Conservation (phyloP, 163 green algal species). For the Coccomyxa subellipsoidea region DNA sequence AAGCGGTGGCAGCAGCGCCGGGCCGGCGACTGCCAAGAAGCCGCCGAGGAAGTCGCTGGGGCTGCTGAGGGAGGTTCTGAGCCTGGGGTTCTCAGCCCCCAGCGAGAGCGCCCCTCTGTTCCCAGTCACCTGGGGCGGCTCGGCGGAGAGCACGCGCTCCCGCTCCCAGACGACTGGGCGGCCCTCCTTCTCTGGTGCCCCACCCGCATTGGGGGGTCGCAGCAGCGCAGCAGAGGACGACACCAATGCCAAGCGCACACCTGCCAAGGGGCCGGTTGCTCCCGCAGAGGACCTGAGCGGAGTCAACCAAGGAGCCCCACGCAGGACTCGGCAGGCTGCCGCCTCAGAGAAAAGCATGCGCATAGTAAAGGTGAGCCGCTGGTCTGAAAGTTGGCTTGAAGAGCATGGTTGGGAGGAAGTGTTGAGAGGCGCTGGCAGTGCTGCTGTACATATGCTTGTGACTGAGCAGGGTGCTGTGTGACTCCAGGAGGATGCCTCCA, state of each 20-base stretch:
- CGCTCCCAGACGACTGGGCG: not conserved
- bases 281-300: not conserved
- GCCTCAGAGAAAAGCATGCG: not conserved
- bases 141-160: not conserved
- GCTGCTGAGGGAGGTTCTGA: not conserved
- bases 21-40: not conserved
- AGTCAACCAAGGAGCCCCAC: not conserved
- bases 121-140: not conserved
- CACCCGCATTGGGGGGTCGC: too few species aligned
- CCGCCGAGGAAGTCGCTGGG: not conserved
- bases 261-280: not conserved
- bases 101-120: not conserved
- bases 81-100: not conserved
- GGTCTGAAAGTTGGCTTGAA: not conserved
- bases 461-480: not conserved
- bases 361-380: not conserved
- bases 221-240: not conserved
- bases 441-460: too few species aligned
- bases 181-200: not conserved
- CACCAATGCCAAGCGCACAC: not conserved
- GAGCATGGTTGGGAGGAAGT: too few species aligned
- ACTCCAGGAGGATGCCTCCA: not conserved
- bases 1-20: not conserved
- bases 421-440: too few species aligned
- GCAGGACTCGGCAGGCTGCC: not conserved